phyloP scores from a whole-genome alignment of 2,329 filamentous ascomycete genomes.

The Ophiocordyceps camponoti-floridani region DNA sequence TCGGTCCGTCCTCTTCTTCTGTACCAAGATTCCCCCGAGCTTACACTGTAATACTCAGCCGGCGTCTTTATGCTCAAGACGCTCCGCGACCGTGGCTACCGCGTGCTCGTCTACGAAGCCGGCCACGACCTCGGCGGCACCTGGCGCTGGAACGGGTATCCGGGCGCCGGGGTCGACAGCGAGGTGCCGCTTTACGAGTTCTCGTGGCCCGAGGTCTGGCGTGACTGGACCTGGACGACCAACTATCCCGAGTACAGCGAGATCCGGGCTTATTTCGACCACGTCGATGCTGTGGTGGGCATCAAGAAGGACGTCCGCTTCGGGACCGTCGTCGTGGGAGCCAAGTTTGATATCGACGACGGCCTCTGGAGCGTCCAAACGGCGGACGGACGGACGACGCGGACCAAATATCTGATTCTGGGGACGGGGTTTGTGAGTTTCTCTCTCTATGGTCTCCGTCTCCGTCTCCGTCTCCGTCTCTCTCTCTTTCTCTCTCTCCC shows the following conservation, averaged over 20 bases:
- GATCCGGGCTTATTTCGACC: conserved; percentile 38
- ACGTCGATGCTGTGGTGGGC: conserved; percentile 34
- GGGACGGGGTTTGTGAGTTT: conserved; percentile 30
- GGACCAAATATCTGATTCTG: conserved; percentile 31
- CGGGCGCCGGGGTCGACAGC: conserved; percentile 34
- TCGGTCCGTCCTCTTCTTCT: conserved; percentile 11
- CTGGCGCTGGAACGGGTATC: conserved; percentile 40
- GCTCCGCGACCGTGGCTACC: conserved; percentile 29
- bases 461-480: too few relatives aligned
- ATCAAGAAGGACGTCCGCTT: conserved; percentile 40
- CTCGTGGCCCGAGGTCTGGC: conserved; percentile 29
- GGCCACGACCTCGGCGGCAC: conserved; percentile 31
- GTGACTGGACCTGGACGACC: conserved; percentile 37
- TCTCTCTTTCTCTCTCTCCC: not conserved
- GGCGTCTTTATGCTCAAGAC: conserved; percentile 33
- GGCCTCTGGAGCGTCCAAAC: conserved; percentile 32
- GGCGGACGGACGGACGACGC: conserved; percentile 27
- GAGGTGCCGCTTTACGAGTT: conserved; percentile 35
- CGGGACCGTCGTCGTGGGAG: conserved; percentile 33
- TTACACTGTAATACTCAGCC: conserved; percentile 7
- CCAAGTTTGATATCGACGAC: conserved; percentile 27
- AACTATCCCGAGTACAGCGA: conserved; percentile 34
- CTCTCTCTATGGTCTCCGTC: not conserved
- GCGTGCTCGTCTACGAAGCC: conserved; percentile 31
- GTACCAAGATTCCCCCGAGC: not conserved